Evolutionary conservation across 2,329 filamentous ascomycete genomes (phyloP).

Genomic region (Aspergillus sp.): DNA sequence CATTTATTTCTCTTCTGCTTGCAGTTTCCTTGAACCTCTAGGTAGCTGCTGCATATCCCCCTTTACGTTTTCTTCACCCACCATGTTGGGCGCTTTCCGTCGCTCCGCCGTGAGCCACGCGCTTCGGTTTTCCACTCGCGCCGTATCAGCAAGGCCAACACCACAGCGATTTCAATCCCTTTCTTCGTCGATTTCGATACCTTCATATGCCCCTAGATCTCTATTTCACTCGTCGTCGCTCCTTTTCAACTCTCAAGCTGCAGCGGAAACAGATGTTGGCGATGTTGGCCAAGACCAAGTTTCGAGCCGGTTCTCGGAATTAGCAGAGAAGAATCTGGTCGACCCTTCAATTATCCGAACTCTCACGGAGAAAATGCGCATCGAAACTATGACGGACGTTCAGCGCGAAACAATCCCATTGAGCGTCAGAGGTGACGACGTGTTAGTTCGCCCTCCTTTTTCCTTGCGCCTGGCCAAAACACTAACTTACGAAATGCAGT

Average conservation of each 20-base stretch:
- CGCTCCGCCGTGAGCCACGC: constrained; percentile 43
- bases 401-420: constrained; percentile 82
- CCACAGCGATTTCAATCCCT: constrained; percentile 36
- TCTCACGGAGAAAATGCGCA: constrained; percentile 73
- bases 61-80: constrained; percentile 16
- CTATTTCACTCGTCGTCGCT: constrained; percentile 38
- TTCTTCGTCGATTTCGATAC: constrained; percentile 23
- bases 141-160: constrained; percentile 32
- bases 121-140: constrained; percentile 40
- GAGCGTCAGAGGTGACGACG: constrained; percentile 77
- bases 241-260: constrained; percentile 29
- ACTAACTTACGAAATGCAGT: constrained; percentile 47
- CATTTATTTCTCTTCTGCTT: not conserved
- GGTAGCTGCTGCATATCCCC: not conserved
- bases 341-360: constrained; percentile 68
- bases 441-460: constrained; percentile 60
- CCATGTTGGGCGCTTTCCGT: constrained; percentile 47
- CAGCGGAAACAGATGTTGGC: constrained; percentile 22
- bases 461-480: constrained; percentile 18
- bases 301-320: constrained; percentile 21
- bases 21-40: not conserved
- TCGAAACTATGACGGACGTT: constrained; percentile 89
- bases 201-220: constrained; percentile 28
- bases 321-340: constrained; percentile 53
- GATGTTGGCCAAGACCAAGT: constrained; percentile 11